Evolutionary conservation across 306 rosid genomes (phyloP), one percentile per base, ranked within the genome.

Genomic region (Crotalaria pallida): DNA sequence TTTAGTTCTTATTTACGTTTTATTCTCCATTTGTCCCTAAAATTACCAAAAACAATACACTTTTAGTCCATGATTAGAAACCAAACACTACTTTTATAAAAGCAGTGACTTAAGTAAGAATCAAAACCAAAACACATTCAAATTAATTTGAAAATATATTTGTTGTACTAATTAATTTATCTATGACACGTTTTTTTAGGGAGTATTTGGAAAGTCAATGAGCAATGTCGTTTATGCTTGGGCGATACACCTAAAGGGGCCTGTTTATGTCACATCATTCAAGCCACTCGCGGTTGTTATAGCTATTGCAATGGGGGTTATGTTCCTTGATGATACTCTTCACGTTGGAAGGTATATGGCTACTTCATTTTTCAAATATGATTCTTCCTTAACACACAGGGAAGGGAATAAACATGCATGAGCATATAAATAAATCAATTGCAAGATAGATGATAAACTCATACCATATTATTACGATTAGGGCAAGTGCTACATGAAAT

Each of bases 261-360:
- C 97, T 0, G 90, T 88, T 9, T 71, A 22, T 65, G 82, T 78
- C 56, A 88, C 96, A 16, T 88, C 91, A 87, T 94, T 94, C 82
- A 94, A 84, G 84, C 98, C 98, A 13, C 52, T 94, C 44, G 82
- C 96, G 17, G 86, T 91, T 67, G 92, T 87, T 29, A 88, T 90
- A 48, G 86, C 98, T 10, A 82, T 89, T 55, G 85, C 76, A 33
- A 81, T 94, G 95, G 97, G 97, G 0, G 78, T 84, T 40, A 21
- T 83, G 22, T 87, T 90, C 81, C 96, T 94, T 13, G 87, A 85
- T 10, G 97, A 91, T 71, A 47, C 87, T 53, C 96, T 94, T 53
- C 27, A 84, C 60, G 84, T 91, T 34, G 98, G 97, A 88, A 91
- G 98, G 98, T 90, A 80, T 90, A 80, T 63, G 59, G 1, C 33